phyloP scores from a whole-genome alignment of 108 stramenopile genomes.

The Nannochloropsis gaditana region DNA sequence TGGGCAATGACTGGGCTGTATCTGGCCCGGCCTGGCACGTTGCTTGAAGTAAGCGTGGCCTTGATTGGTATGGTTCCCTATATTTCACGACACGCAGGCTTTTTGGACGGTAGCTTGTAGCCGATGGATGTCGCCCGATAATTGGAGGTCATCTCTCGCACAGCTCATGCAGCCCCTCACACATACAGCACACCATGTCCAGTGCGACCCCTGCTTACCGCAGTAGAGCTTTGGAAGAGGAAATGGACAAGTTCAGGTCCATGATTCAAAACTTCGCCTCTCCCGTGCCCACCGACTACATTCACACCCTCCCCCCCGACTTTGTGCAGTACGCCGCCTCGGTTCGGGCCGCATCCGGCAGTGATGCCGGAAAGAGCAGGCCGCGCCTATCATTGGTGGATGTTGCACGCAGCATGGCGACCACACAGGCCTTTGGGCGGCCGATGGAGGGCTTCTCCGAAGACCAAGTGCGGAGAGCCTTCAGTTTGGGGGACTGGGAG shows the following conservation, averaged over 20 bases:
- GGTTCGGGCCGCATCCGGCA: neutral
- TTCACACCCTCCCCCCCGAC: neutral
- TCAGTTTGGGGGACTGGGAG: neutral
- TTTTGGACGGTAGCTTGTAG: no score
- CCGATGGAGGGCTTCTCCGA: neutral
- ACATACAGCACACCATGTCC: neutral
- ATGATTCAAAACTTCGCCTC: neutral
- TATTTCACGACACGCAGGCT: no score
- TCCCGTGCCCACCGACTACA: constrained; percentile 11
- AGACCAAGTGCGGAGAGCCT: neutral
- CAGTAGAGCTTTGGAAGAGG: neutral
- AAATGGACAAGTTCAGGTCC: neutral
- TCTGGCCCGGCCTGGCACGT: no score
- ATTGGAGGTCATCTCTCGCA: no score
- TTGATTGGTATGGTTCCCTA: no score
- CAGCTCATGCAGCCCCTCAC: no score
- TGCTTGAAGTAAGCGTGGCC: no score
- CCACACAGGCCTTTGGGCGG: constrained; percentile 1
- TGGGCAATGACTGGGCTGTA: no score
- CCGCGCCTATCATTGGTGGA: neutral
- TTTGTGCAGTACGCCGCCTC: neutral
- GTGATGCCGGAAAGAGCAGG: neutral
- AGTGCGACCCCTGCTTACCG: neutral
- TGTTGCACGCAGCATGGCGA: neutral
- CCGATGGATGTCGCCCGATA: no score